Conservation (phyloP, 495 filamentous ascomycete species). For the Aspergillus olivimuriae region DNA sequence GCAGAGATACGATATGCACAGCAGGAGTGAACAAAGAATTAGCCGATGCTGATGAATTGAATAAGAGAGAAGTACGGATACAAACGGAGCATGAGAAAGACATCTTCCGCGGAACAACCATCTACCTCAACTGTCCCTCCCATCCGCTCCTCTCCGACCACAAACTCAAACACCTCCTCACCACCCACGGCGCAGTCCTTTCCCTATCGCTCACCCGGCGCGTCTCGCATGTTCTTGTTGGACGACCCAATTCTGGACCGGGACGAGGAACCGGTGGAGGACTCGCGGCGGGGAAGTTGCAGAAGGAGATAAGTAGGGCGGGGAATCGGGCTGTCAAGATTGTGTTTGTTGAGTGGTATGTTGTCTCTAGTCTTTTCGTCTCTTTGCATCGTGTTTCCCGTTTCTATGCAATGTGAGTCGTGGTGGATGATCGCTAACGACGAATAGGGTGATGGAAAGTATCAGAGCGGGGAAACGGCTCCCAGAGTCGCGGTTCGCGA, state of each 20-base stretch:
- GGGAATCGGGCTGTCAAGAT: slow-evolving; percentile 61
- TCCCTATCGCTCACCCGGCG: slow-evolving; percentile 62
- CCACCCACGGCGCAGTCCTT: slow-evolving; percentile 62
- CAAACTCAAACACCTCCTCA: slow-evolving; percentile 72
- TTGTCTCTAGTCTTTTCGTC: slow-evolving; percentile 6
- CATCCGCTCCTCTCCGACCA: slow-evolving; percentile 78
- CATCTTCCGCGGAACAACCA: slow-evolving; percentile 59
- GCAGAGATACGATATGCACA: too few species aligned
- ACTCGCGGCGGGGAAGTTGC: slow-evolving; percentile 70
- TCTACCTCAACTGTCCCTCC: slow-evolving; percentile 90
- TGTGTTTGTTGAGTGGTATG: slow-evolving; percentile 77
- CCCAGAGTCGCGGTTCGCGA: slow-evolving; percentile 63
- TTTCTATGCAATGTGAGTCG: neutral
- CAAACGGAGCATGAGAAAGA: slow-evolving; percentile 1
- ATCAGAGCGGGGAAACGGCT: slow-evolving; percentile 68
- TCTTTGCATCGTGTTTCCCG: neutral
- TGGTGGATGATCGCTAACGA: slow-evolving; percentile 1
- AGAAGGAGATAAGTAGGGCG: slow-evolving; percentile 68
- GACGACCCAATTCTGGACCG: slow-evolving; percentile 42
- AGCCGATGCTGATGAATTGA: too few species aligned
- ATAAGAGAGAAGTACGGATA: neutral
- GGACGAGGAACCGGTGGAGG: slow-evolving; percentile 58
- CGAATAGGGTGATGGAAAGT: slow-evolving; percentile 68
- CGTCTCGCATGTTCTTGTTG: slow-evolving; percentile 86
- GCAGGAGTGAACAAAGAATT: too few species aligned